Evolutionary conservation across 2,329 filamentous ascomycete genomes (phyloP), one percentile per base, ranked within the genome.

Genomic region (Pyrenochaeta sp.): DNA sequence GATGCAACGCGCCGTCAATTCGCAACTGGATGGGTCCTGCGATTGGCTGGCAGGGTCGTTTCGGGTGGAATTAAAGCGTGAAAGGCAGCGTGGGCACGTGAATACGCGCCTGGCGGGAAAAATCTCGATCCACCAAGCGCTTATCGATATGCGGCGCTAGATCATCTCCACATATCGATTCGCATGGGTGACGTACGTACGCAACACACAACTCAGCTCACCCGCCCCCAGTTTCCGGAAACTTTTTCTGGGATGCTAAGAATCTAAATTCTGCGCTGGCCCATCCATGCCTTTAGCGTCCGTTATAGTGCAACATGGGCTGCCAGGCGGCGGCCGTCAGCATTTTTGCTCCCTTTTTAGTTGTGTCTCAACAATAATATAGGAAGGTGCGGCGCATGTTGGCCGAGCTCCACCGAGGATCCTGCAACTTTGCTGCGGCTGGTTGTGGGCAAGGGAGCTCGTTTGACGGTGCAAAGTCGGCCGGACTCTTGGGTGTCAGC

Each of bases 1-100:
- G 12, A 20, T 41, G 1, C 12, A 40, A 7, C 21, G 39, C 39
- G 12, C 7, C 4, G 37, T 2, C 17, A 18, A 40, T 18, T 14
- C 2, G 29, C 39, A 11, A 35, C 3, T 7, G 17, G 35, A 33
- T 30, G n/a, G 15, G 31, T 29, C 21, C n/a, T 45, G 35, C 45
- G 54, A 62, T 62, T 62, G 59, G 59, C 49, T 29, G 39, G 42
- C 23, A 33, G 23, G 14, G n/a, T n/a, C n/a, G n/a, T n/a, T n/a
- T n/a, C n/a, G n/a, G n/a, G 39, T 35, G 36, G 45, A 46, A 50
- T 17, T 33, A 39, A 56, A 37, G 27, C 23, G 40, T 42, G 40
- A 29, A 42, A n/a, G n/a, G 40, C 10, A 30, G 11, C 29, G 43
- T 47, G 30, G 4, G 36, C 49, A 52, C 49, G 49, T 52, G 44